A percentile compares a stretch with the other conserved stretches of the same genome.
Evolutionary conservation across 78 protist species (phyloP).

Genomic region (Emiliania huxleyi): DNA sequence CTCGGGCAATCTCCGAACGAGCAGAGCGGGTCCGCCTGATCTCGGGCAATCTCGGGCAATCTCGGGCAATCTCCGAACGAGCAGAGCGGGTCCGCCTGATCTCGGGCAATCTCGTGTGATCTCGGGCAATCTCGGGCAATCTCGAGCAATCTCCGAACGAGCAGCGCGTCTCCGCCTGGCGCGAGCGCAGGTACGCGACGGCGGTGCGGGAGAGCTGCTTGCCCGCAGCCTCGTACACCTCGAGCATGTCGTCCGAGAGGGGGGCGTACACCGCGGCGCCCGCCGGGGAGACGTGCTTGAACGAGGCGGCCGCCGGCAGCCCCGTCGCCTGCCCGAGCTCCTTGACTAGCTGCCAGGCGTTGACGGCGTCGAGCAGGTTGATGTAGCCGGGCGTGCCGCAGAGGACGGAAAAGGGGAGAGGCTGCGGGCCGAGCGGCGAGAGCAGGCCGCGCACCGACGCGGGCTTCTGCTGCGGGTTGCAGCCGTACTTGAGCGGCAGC

Average conservation of each 20-base stretch:
- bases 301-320: constrained; percentile 85
- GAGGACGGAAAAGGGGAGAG: constrained; percentile 33
- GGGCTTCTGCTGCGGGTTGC: constrained; percentile 81
- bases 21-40: no score
- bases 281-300: constrained; percentile 85
- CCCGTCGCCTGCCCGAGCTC: constrained; percentile 54
- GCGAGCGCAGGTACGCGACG: constrained; percentile 76
- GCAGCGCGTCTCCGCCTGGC: constrained; percentile 58
- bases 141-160: constrained; percentile 88
- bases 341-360: constrained; percentile 67
- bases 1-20: no score
- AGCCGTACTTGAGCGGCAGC: constrained; percentile 72
- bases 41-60: no score
- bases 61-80: no score
- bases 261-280: constrained; percentile 63
- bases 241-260: constrained; percentile 40
- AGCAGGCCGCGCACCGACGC: not conserved
- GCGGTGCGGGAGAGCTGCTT: constrained; percentile 51
- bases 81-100: no score
- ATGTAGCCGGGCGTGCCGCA: constrained; percentile 76
- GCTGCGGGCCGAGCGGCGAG: not conserved
- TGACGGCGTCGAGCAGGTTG: constrained; percentile 81
- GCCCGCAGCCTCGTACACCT: constrained; percentile 66
- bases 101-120: no score
- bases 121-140: no score